Conservation (phyloP, 768 basidiomycete species). For the Boletus rubroflammeus region DNA sequence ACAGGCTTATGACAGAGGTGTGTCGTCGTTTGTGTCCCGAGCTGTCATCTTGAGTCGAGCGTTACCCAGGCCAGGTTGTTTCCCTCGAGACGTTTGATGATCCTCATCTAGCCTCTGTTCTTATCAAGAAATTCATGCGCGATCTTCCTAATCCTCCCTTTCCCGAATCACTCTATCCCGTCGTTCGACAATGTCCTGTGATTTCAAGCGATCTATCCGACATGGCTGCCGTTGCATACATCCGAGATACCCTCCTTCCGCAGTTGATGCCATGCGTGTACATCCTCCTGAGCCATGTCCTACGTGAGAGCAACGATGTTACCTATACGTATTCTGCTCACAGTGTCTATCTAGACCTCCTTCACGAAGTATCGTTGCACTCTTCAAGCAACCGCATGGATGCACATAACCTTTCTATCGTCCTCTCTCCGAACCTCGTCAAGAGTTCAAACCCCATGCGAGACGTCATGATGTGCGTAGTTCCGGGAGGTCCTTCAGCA, state of each 20-base stretch:
- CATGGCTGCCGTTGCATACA: constrained; percentile 56
- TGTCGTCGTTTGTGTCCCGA: not conserved
- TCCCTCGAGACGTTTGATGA: constrained; percentile 74
- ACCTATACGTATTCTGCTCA: constrained; percentile 6
- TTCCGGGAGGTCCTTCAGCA: constrained; percentile 48
- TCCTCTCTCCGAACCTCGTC: constrained; percentile 77
- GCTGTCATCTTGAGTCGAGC: constrained; percentile 4
- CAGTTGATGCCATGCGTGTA: constrained; percentile 67
- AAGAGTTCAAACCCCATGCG: constrained; percentile 61
- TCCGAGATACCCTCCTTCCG: constrained; percentile 65
- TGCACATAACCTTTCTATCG: constrained; percentile 76
- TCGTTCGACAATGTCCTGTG: constrained; percentile 64
- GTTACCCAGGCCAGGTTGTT: constrained; percentile 62
- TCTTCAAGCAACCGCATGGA: constrained; percentile 74
- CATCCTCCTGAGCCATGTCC: constrained; percentile 66
- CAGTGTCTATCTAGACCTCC: constrained; percentile 48
- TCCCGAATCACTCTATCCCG: constrained; percentile 61
- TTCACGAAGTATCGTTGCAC: constrained; percentile 74
- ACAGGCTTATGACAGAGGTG: constrained; percentile 83
- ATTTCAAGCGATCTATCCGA: constrained; percentile 51
- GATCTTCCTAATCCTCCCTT: constrained; percentile 81
- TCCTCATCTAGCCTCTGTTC: constrained; percentile 77
- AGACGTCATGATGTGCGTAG: constrained; percentile 71
- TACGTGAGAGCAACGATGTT: constrained; percentile 44
- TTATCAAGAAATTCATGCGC: constrained; percentile 81